A percentile compares a stretch with the other conserved stretches of the same genome.
Conservation (phyloP, 805 yeast genomes). For the Suhomyces sp. region DNA sequence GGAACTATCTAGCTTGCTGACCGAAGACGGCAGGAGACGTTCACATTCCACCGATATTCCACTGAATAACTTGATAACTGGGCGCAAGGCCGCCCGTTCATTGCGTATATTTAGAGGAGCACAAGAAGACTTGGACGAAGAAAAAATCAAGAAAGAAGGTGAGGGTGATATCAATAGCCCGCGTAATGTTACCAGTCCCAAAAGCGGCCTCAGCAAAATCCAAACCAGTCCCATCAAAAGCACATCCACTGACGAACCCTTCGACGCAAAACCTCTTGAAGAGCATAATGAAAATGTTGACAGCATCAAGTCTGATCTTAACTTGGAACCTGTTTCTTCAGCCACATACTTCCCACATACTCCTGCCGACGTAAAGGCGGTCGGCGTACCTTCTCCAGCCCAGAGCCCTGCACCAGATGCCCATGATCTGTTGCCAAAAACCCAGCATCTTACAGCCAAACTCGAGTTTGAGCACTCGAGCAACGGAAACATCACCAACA, state of each 20-base stretch:
- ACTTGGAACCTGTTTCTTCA: constrained; percentile 58
- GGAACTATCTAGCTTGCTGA: not conserved
- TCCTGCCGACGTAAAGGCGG: constrained; percentile 27
- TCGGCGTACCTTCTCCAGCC: not conserved
- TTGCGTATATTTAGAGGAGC: constrained; percentile 48
- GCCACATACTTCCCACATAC: constrained; percentile 73
- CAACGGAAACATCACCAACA: constrained; percentile 29
- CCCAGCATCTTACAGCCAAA: constrained; percentile 50
- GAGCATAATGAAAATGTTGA: not conserved
- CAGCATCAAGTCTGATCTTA: not conserved
- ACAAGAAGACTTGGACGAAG: constrained; percentile 9
- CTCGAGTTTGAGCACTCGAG: constrained; percentile 43
- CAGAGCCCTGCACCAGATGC: not conserved
- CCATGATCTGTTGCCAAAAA: constrained; percentile 5
- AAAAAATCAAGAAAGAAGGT: not conserved
- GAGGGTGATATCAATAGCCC: not conserved
- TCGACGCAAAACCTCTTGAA: not conserved
- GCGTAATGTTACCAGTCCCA: not conserved
- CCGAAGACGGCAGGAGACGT: not conserved
- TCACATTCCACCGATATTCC: constrained; percentile 1
- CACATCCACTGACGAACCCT: not conserved
- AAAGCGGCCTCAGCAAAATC: not conserved
- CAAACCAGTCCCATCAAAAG: not conserved
- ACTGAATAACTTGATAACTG: constrained; percentile 31
- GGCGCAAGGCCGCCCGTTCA: constrained; percentile 58